These are phyloP conservation scores for Rhizopogon rudus DNA, from an alignment of 768 basidiomycete genomes.

Conservation along the genomic window DNA sequence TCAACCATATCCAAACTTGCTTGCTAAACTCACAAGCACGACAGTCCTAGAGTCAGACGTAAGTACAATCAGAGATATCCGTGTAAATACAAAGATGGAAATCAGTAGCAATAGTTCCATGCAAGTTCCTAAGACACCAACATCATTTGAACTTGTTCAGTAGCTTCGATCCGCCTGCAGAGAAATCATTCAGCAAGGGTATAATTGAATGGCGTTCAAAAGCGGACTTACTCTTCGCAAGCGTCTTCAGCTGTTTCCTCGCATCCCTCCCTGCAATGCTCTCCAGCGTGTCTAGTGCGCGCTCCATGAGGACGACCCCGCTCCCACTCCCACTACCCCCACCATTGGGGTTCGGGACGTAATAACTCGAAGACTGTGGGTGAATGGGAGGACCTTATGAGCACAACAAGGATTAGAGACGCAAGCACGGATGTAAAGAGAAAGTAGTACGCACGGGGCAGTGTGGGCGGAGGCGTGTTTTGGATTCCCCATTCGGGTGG, in stretches of 20 bases:
- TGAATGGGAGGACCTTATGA: conserved; percentile 6
- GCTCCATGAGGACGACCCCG: conserved; percentile 13
- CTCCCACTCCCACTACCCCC: conserved; percentile 2
- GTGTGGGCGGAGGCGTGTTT: conserved; percentile 24
- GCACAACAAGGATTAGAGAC: background rate
- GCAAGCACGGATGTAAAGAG: background rate
- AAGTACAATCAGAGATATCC: background rate
- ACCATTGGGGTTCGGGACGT: conserved; percentile 7
- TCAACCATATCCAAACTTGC: no score
- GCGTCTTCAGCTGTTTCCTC: conserved; percentile 42
- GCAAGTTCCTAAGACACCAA: background rate
- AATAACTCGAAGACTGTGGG: conserved; percentile 7
- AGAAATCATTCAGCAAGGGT: background rate
- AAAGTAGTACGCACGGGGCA: conserved; percentile 32
- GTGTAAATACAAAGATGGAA: background rate
- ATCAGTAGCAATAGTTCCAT: background rate
- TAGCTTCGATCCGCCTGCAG: conserved; percentile 7
- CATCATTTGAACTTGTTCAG: conserved; percentile 10
- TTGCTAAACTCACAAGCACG: no score
- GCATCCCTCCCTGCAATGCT: conserved; percentile 50
- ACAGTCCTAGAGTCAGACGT: no score
- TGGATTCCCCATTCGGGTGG: conserved; percentile 10
- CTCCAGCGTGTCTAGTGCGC: conserved; percentile 49
- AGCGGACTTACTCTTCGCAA: conserved; percentile 47
- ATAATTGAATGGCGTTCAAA: conserved; percentile 4